These are phyloP conservation scores for Cicer arietinum DNA, from an alignment of 306 rosid genomes.

Conservation along the genomic window DNA sequence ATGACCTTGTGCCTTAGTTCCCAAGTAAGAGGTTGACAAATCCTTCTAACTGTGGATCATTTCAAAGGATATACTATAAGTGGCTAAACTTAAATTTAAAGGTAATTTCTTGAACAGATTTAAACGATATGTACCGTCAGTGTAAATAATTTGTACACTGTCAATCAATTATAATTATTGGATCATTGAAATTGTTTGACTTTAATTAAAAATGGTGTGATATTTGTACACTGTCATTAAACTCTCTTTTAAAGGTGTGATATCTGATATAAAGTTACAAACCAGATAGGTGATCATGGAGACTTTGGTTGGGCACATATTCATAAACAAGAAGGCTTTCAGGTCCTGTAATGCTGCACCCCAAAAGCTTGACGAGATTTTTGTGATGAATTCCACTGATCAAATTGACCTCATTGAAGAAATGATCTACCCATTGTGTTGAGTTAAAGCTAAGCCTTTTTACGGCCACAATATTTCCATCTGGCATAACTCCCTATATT, in stretches of 20 bases:
- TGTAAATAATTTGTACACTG: too few relatives aligned
- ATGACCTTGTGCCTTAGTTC: conserved; percentile 42
- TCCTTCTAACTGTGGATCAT: conserved; percentile 34
- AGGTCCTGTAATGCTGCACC: conserved; percentile 51
- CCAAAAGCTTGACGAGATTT: conserved; percentile 46
- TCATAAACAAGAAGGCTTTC: conserved; percentile 51
- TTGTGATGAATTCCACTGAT: conserved; percentile 45
- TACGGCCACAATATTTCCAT: conserved; percentile 39
- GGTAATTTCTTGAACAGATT: neutral
- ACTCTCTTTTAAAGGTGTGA: too few relatives aligned
- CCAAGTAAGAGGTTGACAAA: conserved; percentile 34
- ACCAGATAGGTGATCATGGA: conserved; percentile 43
- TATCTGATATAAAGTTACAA: neutral
- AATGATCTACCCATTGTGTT: conserved; percentile 49
- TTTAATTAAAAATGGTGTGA: too few relatives aligned
- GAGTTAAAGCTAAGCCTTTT: conserved; percentile 47
- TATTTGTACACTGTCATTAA: too few relatives aligned
- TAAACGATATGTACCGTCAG: too few relatives aligned
- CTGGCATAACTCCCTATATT: conserved; percentile 42
- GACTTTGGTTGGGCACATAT: conserved; percentile 44
- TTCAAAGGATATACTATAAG: neutral
- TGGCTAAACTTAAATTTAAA: neutral
- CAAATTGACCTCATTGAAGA: conserved; percentile 47
- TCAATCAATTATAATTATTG: too few relatives aligned
- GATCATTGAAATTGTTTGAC: too few relatives aligned